Conservation (phyloP, 768 basidiomycete species). For the Russula sp. region DNA sequence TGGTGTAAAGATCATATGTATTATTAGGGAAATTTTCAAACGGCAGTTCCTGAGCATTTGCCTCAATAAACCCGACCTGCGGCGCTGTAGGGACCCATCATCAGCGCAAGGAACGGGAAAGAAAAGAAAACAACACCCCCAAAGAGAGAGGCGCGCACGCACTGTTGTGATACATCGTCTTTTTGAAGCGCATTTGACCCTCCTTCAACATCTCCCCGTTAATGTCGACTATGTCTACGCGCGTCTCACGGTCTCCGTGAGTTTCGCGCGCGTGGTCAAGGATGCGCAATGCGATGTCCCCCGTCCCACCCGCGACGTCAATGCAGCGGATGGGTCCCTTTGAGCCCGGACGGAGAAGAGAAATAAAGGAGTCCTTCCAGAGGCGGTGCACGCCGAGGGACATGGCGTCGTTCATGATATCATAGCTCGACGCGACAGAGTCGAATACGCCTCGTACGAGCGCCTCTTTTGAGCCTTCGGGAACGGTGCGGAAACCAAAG, state of each 20-base stretch:
- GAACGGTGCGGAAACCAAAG: constrained; percentile 90
- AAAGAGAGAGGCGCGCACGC: constrained; percentile 34
- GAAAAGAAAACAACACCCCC: neutral
- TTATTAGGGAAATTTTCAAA: constrained; percentile 66
- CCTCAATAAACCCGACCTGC: constrained; percentile 89
- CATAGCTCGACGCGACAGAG: constrained; percentile 93
- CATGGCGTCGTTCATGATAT: constrained; percentile 99
- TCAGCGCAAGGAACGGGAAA: constrained; percentile 7
- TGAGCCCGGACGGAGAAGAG: constrained; percentile 69
- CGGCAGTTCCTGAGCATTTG: constrained; percentile 84
- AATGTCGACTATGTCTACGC: constrained; percentile 89
- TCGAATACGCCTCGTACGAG: constrained; percentile 93
- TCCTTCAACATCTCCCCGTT: constrained; percentile 95
- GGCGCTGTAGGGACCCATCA: constrained; percentile 54
- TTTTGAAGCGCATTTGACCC: constrained; percentile 84
- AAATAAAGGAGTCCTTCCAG: constrained; percentile 93
- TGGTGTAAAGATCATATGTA: constrained; percentile 94
- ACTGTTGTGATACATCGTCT: constrained; percentile 99
- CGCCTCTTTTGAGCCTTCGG: constrained; percentile 81
- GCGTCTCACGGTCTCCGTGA: constrained; percentile 85
- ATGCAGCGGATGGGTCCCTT: constrained; percentile 76
- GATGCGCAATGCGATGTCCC: constrained; percentile 94
- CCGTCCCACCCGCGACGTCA: constrained; percentile 96
- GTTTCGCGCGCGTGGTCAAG: constrained; percentile 87
- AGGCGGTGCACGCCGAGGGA: constrained; percentile 93